Percentiles rank a stretch among this genome's conserved stretches.
phyloP scores from a whole-genome alignment of 768 basidiomycete species.

The Xerocomellus chrysenteron region DNA sequence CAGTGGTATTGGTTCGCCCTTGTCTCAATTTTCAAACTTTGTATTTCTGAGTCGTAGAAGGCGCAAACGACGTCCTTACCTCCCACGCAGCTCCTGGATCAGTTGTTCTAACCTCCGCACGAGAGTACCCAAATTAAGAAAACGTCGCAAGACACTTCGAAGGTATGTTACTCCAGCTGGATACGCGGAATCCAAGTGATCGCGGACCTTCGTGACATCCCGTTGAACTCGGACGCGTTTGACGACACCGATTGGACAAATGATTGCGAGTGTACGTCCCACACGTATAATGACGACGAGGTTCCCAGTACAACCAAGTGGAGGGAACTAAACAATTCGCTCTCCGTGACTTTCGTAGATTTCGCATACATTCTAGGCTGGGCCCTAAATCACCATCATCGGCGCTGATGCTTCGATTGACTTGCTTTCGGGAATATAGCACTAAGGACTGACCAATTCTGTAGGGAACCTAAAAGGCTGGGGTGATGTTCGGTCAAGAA shows the following conservation, averaged over 20 bases:
- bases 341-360: conserved; percentile 36
- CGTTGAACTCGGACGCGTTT: conserved; percentile 40
- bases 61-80: conserved; percentile 37
- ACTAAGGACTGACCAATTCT: conserved; percentile 50
- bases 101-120: conserved; percentile 65
- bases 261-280: conserved; percentile 54
- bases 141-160: conserved; percentile 56
- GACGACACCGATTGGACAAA: conserved; percentile 50
- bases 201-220: conserved; percentile 55
- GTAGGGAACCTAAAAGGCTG: conserved; percentile 52
- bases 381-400: conserved; percentile 40
- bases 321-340: conserved; percentile 52
- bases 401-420: background rate
- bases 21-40: conserved; percentile 34
- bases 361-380: conserved; percentile 45
- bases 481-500: conserved; percentile 71
- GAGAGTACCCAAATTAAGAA: conserved; percentile 66
- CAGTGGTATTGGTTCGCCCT: conserved; percentile 48
- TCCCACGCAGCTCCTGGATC: conserved; percentile 43
- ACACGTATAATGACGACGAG: conserved; percentile 64
- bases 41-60: conserved; percentile 2
- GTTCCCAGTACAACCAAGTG: conserved; percentile 60
- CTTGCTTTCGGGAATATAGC: background rate
- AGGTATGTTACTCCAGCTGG: background rate
- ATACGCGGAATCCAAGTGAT: conserved; percentile 1